Evolutionary conservation across 2,329 filamentous ascomycete species (phyloP).

Genomic region (Aurifilum marmelostoma): DNA sequence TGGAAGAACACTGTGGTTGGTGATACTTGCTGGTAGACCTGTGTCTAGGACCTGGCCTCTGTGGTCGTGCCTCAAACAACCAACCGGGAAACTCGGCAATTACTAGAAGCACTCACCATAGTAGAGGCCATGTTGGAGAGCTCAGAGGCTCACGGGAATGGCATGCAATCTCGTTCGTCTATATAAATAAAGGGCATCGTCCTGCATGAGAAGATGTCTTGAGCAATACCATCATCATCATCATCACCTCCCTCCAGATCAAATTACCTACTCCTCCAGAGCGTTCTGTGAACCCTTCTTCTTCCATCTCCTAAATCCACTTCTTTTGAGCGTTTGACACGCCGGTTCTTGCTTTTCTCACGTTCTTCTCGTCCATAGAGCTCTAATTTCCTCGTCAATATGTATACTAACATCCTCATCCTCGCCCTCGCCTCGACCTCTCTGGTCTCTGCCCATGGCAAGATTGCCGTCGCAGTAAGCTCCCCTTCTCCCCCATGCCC

Average conservation of each 20-base stretch:
- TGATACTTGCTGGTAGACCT: neutral
- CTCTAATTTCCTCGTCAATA: slow-evolving; percentile 1
- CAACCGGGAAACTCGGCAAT: neutral
- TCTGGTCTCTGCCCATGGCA: slow-evolving; percentile 28
- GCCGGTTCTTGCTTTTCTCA: neutral
- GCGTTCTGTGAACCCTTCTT: neutral
- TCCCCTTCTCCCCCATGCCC: too few species aligned
- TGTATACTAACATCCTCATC: slow-evolving; percentile 27
- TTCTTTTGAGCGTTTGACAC: slow-evolving; percentile 6
- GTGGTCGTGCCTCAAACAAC: neutral
- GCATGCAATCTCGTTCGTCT: neutral
- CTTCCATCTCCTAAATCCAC: neutral
- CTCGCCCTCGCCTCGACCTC: slow-evolving; percentile 25
- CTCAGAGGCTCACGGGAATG: neutral
- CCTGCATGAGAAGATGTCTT: neutral
- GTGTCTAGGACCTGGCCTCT: neutral
- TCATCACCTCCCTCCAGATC: neutral
- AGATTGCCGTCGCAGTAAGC: slow-evolving; percentile 27
- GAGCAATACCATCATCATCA: neutral
- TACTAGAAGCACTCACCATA: neutral
- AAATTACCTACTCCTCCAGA: neutral
- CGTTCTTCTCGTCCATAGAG: too few species aligned
- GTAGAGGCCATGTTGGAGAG: neutral
- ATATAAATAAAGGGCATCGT: neutral
- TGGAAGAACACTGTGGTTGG: neutral